Evolutionary conservation across 1,284 basidiomycete genomes (phyloP).

Genomic region (Moesziomyces aphidis): DNA sequence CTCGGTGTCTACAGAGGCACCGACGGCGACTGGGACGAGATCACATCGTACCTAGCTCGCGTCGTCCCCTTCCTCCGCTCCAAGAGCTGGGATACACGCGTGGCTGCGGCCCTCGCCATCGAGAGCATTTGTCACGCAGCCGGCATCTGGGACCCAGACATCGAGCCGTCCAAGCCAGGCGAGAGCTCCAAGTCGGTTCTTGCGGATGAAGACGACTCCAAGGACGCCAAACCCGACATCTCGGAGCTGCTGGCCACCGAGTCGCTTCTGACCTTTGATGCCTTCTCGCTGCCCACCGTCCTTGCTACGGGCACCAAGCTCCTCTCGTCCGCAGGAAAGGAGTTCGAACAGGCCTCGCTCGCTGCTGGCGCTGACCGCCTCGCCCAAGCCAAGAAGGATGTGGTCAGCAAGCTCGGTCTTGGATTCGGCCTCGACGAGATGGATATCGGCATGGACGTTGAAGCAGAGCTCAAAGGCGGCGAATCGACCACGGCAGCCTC

Average conservation of each 20-base stretch:
- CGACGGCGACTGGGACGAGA: conserved; percentile 79
- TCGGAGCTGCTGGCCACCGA: conserved; percentile 26
- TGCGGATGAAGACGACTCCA: conserved; percentile 15
- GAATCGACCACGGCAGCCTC: conserved; percentile 12
- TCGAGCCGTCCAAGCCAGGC: conserved; percentile 37
- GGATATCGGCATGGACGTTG: conserved; percentile 70
- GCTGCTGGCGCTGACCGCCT: conserved; percentile 72
- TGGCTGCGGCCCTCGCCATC: conserved; percentile 83
- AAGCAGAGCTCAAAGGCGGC: conserved; percentile 62
- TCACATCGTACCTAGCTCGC: conserved; percentile 70
- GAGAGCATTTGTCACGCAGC: conserved; percentile 86
- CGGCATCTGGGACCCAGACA: conserved; percentile 76
- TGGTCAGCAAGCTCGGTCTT: conserved; percentile 72
- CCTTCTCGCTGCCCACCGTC: conserved; percentile 77
- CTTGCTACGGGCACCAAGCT: conserved; percentile 80
- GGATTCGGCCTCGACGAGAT: conserved; percentile 80
- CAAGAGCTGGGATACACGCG: conserved; percentile 85
- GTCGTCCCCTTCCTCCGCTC: conserved; percentile 89
- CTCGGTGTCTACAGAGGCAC: conserved; percentile 60
- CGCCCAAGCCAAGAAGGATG: conserved; percentile 83
- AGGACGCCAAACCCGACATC: conserved; percentile 30
- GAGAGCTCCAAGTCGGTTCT: conserved; percentile 38
- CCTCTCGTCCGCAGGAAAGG: conserved; percentile 86
- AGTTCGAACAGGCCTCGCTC: conserved; percentile 73
- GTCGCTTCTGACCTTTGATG: conserved; percentile 54